Base-by-base conservation (phyloP, 176 grass and related monocot genomes). In the Tillandsia fasciculata region DNA sequence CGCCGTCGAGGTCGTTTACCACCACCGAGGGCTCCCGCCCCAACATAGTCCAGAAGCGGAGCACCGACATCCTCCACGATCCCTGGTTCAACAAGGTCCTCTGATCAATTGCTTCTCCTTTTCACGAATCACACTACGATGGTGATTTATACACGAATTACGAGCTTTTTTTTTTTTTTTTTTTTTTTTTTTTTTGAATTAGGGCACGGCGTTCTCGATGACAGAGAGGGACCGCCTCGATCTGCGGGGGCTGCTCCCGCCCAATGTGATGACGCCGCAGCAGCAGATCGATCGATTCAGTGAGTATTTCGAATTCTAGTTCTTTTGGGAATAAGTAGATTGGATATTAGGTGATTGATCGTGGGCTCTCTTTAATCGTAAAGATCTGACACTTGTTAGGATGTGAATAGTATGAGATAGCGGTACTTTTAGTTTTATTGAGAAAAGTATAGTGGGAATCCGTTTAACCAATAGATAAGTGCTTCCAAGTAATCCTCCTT, bases 231-330 rank as follows among this genome's bases (percentile, higher is more conserved):
- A 97, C 81, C 88, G 89, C 12, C 80, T 97, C 68, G 86, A 88
- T 78, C 86, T 97, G 70, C 89, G 89, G 20, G 93, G 93, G 53
- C 74, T 97, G 87, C 89, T 97, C 83, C 93, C 93, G 63, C 93
- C 93, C 27, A 97, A 85, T 83, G 73, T 90, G 65, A 83, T 90
- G 77, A 89, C 84, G 65, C 53, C 86, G 57, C 81, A 87, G 82
- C 84, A 92, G 83, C 86, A 97, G 76, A 92, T 97, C 63, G 86
- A 97, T 68, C 84, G 89, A 73, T 97, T 97, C 89, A 97, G 89
- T 92, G 84, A 77, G 81, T 57, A 68, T 53, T 13, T 64, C 33
- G 33, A 42, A 42, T 42, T 42, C 33, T 42, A 42, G 18, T 56
- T 5, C 10, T 56, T 56, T 56, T n/a, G 12, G 13, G 12, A n/a